A percentile compares a stretch with the other conserved stretches of the same genome.
phyloP scores from a whole-genome alignment of 2,329 filamentous ascomycete species.

The Colletotrichum echinochloae region DNA sequence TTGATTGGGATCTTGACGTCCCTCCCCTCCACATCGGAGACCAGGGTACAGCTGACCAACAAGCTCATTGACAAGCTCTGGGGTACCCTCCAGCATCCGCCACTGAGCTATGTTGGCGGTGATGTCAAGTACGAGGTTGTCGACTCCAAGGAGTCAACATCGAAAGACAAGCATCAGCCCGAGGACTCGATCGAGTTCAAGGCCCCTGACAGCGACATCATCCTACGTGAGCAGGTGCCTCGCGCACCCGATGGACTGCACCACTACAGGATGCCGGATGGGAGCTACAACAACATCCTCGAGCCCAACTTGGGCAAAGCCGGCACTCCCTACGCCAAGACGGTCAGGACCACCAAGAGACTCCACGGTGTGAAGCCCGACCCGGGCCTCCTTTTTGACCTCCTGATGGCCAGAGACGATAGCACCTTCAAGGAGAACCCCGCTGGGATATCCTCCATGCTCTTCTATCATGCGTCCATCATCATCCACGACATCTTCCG shows the following conservation, averaged over 20 bases:
- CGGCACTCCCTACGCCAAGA: constrained; percentile 75
- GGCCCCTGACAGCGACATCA: constrained; percentile 52
- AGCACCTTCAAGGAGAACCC: constrained; percentile 70
- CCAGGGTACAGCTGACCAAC: constrained; percentile 57
- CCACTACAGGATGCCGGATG: constrained; percentile 53
- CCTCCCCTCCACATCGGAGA: constrained; percentile 50
- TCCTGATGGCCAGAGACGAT: constrained; percentile 68
- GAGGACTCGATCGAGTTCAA: constrained; percentile 55
- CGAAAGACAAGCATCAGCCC: constrained; percentile 47
- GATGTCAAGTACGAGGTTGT: constrained; percentile 55
- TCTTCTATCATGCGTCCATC: constrained; percentile 81
- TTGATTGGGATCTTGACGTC: constrained; percentile 55
- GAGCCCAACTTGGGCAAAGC: constrained; percentile 74
- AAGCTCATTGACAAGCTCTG: constrained; percentile 65
- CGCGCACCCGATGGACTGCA: constrained; percentile 52
- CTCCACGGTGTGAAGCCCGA: constrained; percentile 73
- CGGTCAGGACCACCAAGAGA: constrained; percentile 68
- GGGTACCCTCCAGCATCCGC: constrained; percentile 66
- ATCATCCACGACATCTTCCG: constrained; percentile 58
- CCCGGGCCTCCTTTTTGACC: constrained; percentile 73
- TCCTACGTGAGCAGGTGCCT: constrained; percentile 52
- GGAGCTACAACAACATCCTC: constrained; percentile 66
- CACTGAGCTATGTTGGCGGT: constrained; percentile 57
- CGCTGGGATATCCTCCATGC: constrained; percentile 78
- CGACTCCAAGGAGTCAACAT: constrained; percentile 3